A percentile compares a stretch with the other conserved stretches of the same genome.
Evolutionary conservation across 1,284 basidiomycete genomes (phyloP).

Genomic region (Papiliotrema fonsecae): DNA sequence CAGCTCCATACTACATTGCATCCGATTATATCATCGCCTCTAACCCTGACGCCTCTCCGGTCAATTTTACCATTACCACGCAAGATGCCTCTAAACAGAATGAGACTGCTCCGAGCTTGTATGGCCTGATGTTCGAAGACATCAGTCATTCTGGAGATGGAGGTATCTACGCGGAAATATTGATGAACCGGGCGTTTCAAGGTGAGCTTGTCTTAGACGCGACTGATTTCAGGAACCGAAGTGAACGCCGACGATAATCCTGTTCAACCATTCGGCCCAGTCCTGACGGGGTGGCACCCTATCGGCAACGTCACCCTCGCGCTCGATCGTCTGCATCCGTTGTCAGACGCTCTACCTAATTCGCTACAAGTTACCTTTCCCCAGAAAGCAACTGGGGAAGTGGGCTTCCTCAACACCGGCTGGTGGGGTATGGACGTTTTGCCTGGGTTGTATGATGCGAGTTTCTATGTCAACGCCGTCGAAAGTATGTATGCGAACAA

Average conservation of each 20-base stretch:
- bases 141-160: constrained; percentile 7
- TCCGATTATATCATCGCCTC: constrained; percentile 6
- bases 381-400: constrained; percentile 3
- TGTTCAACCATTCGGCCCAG: constrained; percentile 1
- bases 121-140: constrained; percentile 7
- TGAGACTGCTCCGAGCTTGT: constrained; percentile 3
- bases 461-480: constrained; percentile 2
- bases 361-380: background rate
- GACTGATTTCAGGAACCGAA: background rate
- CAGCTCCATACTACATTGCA: background rate
- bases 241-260: constrained; percentile 1
- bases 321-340: background rate
- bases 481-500: background rate
- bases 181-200: constrained; percentile 6
- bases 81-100: constrained; percentile 1
- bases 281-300: background rate
- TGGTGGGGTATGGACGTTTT: constrained; percentile 7
- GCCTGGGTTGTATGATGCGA: constrained; percentile 1
- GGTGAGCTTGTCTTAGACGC: too few species aligned
- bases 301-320: constrained; percentile 1
- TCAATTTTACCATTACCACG: constrained; percentile 1
- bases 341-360: constrained; percentile 4
- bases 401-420: constrained; percentile 5
- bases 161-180: constrained; percentile 6
- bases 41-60: background rate